A percentile compares a stretch with the other conserved stretches of the same genome.
phyloP scores from a whole-genome alignment of 2,329 filamentous ascomycete species.

The Lasiodiplodia sp. region DNA sequence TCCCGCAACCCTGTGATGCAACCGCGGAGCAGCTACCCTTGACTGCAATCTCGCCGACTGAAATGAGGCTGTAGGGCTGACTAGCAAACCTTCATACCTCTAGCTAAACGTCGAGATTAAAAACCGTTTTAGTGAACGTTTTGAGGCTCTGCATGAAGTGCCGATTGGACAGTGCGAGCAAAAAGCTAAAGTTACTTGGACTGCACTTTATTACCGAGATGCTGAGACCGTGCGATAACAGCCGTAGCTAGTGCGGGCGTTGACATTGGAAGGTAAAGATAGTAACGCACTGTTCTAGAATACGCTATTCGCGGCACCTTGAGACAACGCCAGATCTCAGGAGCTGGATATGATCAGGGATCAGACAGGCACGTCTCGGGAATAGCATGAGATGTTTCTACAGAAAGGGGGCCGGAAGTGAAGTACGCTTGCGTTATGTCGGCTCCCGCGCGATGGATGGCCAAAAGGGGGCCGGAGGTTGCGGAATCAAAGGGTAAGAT shows the following conservation, averaged over 20 bases:
- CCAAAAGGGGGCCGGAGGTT: background rate
- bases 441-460: background rate
- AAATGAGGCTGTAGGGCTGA: background rate
- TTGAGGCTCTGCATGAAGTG: background rate
- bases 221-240: background rate
- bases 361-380: background rate
- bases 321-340: background rate
- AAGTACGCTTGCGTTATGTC: background rate
- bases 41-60: slow-evolving; percentile 2
- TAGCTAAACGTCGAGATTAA: background rate
- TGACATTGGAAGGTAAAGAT: background rate
- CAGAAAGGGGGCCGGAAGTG: background rate
- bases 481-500: background rate
- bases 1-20: slow-evolving; percentile 11
- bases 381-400: background rate
- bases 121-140: background rate
- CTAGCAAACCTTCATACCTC: background rate
- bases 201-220: background rate
- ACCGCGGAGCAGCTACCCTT: slow-evolving; percentile 6
- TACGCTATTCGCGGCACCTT: background rate
- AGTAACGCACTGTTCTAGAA: background rate
- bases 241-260: background rate
- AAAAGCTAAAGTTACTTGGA: too few relatives aligned
- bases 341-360: background rate
- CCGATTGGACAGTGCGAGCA: too few relatives aligned